Evolutionary conservation across 495 filamentous ascomycete genomes (phyloP).

Genomic region (Sphaerosporella brunnea): DNA sequence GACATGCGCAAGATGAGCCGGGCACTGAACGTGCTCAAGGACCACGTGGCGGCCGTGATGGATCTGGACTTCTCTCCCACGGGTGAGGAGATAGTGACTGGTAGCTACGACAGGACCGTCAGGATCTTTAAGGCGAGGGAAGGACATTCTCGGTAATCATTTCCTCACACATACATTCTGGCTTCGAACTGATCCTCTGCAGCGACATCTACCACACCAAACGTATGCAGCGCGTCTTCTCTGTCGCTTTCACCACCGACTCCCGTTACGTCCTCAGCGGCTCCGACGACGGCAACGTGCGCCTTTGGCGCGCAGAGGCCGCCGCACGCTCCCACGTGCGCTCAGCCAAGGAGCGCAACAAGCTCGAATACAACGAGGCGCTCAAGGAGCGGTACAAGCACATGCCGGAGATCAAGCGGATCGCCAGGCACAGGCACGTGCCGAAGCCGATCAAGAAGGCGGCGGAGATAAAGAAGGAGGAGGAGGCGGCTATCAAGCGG

Average conservation of each 20-base stretch:
- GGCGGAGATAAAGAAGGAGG: slow-evolving; percentile 84
- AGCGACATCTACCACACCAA: slow-evolving; percentile 94
- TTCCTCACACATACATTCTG: neutral
- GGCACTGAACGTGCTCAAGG: slow-evolving; percentile 80
- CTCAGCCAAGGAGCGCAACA: slow-evolving; percentile 59
- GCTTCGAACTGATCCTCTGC: neutral
- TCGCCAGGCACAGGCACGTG: slow-evolving; percentile 75
- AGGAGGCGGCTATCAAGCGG: slow-evolving; percentile 69
- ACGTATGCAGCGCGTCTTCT: slow-evolving; percentile 95
- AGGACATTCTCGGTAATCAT: slow-evolving; percentile 45
- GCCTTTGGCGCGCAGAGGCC: slow-evolving; percentile 82
- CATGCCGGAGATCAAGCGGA: slow-evolving; percentile 89
- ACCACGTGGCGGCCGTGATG: slow-evolving; percentile 93
- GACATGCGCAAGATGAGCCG: slow-evolving; percentile 74
- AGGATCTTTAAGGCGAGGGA: slow-evolving; percentile 62
- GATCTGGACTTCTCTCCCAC: slow-evolving; percentile 90
- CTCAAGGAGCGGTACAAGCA: slow-evolving; percentile 72
- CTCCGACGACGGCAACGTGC: slow-evolving; percentile 82
- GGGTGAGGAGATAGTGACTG: slow-evolving; percentile 80
- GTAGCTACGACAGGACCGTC: slow-evolving; percentile 67
- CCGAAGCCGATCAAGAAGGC: slow-evolving; percentile 96
- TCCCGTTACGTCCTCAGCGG: slow-evolving; percentile 72
- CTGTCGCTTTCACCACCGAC: slow-evolving; percentile 66
- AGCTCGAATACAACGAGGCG: slow-evolving; percentile 81
- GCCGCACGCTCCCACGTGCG: slow-evolving; percentile 71